Evolutionary conservation across 2,329 filamentous ascomycete genomes (phyloP), one percentile per base, ranked within the genome.

Genomic region (Pseudogymnoascus sp.): DNA sequence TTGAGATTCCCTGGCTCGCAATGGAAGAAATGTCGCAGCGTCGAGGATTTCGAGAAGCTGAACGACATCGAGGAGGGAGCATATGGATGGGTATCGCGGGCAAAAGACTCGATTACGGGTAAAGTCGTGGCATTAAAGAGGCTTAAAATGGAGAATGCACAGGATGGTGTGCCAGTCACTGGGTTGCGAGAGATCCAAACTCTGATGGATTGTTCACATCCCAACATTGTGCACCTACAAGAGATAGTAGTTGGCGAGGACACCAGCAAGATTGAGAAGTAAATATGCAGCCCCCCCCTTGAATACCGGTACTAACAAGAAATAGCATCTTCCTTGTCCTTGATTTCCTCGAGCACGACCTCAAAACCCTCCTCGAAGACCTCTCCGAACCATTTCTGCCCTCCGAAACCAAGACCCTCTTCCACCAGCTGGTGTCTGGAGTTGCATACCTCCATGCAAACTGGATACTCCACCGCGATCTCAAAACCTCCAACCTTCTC

Each of bases 1-100:
- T 76, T 97, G 44, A 85, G 89, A 10, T 92, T 95, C 71, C 82
- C 88, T 8, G 79, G 80, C 12, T 82, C 83, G 8, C 75, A 78
- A 68, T 96, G 92, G 85, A 82, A 84, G 60, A 80, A 77, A 63
- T 89, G 88, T 71, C 82, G 89, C 65, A 90, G 90, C 73, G 88
- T 96, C 25, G 89, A 93, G 71, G 88, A 91, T 72, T 99, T 92
- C 77, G 90, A 97, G 71, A 89, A 90, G 69, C 80, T 99, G 63
- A 99, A 99, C 75, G 90, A 94, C 73, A 99, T 99, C 70, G 94
- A 97, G 75, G 94, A 99, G 78, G 94, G 94, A 37, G 92, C 92
- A 7, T 99, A 99, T 75, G 94, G 94, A 53, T 93, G 88, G 84
- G 94, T 99, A 4, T 92, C 92, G 62, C 83, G 94, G 64, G 94